Conservation (phyloP, 345 rosid genomes). For the Pugionium dolabratum region DNA sequence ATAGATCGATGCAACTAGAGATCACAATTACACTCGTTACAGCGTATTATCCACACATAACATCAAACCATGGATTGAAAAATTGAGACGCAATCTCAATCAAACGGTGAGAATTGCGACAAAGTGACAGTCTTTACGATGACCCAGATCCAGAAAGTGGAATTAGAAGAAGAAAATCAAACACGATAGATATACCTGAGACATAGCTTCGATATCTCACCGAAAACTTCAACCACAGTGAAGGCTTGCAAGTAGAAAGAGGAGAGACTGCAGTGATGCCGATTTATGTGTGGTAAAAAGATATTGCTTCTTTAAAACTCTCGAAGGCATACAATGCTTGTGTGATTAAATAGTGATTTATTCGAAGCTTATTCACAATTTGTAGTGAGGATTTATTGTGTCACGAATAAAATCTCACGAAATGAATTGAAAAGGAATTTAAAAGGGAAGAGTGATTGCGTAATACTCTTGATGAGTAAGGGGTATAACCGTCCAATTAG, state of each 20-base stretch:
- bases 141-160: constrained; percentile 20
- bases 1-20: constrained; percentile 15
- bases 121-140: constrained; percentile 20
- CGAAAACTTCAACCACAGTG: constrained; percentile 1
- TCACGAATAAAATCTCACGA: no score
- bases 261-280: neutral
- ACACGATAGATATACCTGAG: constrained; percentile 32
- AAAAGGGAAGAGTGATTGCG: no score
- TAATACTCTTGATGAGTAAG: neutral
- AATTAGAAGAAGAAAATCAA: neutral
- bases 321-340: neutral
- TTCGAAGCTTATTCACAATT: no score
- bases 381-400: no score
- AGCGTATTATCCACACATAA: neutral
- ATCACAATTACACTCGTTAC: neutral
- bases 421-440: no score
- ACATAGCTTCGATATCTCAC: constrained; percentile 27
- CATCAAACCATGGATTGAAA: neutral
- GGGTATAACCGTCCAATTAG: constrained; percentile 10
- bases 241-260: constrained; percentile 3
- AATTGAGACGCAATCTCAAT: constrained; percentile 2
- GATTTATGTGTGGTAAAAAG: neutral
- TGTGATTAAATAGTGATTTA: no score
- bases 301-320: neutral
- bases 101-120: neutral